Evolutionary conservation across 225 moss, liverwort and hornwort genomes (phyloP), one percentile per base, ranked within the genome.

Genomic region (Thuidium tamariscinum): DNA sequence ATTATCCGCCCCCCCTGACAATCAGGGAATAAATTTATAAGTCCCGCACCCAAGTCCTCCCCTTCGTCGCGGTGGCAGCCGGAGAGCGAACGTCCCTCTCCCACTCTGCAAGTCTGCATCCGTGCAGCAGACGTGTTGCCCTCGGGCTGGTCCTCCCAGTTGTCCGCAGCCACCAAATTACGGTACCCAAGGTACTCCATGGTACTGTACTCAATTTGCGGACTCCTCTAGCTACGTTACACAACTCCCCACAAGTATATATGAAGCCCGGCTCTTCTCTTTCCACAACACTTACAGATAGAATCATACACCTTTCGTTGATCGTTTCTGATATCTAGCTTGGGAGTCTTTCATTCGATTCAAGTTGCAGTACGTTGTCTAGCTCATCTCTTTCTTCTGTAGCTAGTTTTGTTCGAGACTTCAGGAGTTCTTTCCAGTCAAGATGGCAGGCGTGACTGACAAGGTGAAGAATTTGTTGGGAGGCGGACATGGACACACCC

Each of bases 381-480:
- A 81, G 81, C 46, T 34, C 2, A 4, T 72, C 46, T 16, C 13
- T 27, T 36, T 56, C 14, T 54, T 69, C 69, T 8, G 69, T 25
- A 44, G 12, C 55, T 56, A 1, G 15, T 57, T 60, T 26, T 13
- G 27, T 51, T 22, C 11, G 39, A 54, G 41, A 21, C n/a, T 59
- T 44, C 41, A 19, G 79, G 1, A 48, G 52, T 14, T 13, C n/a
- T 51, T 7, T 34, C 2, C 21, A 16, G 44, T 25, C 89, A 91
- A 84, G 71, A 89, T 91, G 91, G 77, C 90, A 46, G 52, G 84
- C 2, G 26, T 83, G 79, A 92, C 90, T 18, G 85, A 92, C 14
- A 92, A 92, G 86, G 92, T 90, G 73, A 92, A 92, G 87, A 90
- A 89, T 37, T 65, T 87, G 49, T 57, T 90, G 88, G 90, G 92